Base-by-base conservation (phyloP, 768 basidiomycete species). In the Suillus placidus region DNA sequence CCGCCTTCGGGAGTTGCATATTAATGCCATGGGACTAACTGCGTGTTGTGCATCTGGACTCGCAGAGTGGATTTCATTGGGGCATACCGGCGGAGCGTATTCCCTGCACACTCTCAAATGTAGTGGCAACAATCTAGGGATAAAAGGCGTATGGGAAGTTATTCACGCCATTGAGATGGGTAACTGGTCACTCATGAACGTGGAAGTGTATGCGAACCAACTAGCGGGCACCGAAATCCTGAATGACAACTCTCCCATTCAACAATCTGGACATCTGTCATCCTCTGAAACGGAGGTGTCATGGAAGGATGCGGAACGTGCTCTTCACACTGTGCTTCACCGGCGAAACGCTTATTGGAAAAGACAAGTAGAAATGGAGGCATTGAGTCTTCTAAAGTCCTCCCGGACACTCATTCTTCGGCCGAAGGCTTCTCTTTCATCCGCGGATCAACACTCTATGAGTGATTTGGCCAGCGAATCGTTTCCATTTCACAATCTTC, bases 91-190 rank as follows among this genome's bases (percentile, higher is more conserved):
- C 18, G 70, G 74, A 38, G 56, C 7, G 20, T 87, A 86, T 64
- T 76, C 77, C 18, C 77, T 90, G 20, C 77, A 80, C 58, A 79
- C 74, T 2, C 77, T 90, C 54, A 84, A 82, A 67, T 80, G 84
- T 64, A 89, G 83, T 72, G 85, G 84, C n/a, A 91, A 91, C 67
- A 74, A 73, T 20, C 78, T 91, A 1, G 86, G 85, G 6, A 74
- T 79, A 38, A 78, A 74, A 0, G 84, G 80, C 1, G 80, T 88
- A 35, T 76, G 75, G 64, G 72, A 79, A 14, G 82, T 91, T 52
- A 73, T 87, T 32, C 76, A 77, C 38, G 82, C 83, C 26, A 79
- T 88, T 7, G 76, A 82, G 64, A 75, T 69, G 38, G 70, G 77
- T 43, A 90, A 90, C 71, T 87, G 82, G 74, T 76, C 79, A 3